These are phyloP conservation scores for Epithemia pelagica DNA, from an alignment of 108 stramenopile genomes.

Conservation along the genomic window DNA sequence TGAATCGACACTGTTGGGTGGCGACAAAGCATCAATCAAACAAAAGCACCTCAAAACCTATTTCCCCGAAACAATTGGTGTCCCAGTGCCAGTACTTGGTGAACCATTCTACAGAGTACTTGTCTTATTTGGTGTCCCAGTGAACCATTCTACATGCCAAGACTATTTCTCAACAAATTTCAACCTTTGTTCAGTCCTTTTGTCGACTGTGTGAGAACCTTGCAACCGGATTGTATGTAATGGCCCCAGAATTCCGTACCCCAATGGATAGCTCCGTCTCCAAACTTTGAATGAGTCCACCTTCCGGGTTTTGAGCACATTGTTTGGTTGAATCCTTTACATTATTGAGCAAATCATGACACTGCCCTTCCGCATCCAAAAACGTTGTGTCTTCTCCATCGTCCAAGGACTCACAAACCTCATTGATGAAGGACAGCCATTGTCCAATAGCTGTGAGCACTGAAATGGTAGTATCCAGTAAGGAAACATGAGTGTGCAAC, in stretches of 20 bases:
- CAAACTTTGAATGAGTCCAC: conserved; percentile 40
- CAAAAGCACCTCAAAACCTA: too few species aligned
- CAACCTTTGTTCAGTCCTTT: too few species aligned
- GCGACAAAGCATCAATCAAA: too few species aligned
- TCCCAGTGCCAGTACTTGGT: too few species aligned
- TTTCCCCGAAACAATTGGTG: too few species aligned
- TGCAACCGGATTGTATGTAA: conserved; percentile 75
- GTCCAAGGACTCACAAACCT: conserved; percentile 22
- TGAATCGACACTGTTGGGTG: too few species aligned
- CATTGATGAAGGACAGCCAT: conserved; percentile 42
- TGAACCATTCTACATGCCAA: too few species aligned
- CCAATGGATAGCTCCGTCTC: conserved; percentile 25
- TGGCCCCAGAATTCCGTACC: conserved; percentile 46
- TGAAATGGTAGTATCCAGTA: conserved; percentile 69
- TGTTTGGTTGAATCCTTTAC: conserved; percentile 47
- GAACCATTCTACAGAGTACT: too few species aligned
- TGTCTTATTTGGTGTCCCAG: too few species aligned
- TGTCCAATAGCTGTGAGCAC: conserved; percentile 52
- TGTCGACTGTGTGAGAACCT: too few species aligned
- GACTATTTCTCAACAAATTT: too few species aligned
- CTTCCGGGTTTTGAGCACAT: conserved; percentile 53
- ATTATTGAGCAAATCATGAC: conserved; percentile 64
- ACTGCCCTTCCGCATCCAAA: conserved; percentile 34
- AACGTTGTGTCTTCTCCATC: not conserved
- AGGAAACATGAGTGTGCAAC: conserved; percentile 31